A percentile compares a stretch with the other conserved stretches of the same genome.
These are phyloP conservation scores for Chrysoporthe cubensis DNA, from an alignment of 2,329 filamentous ascomycete species.

Conservation along the genomic window DNA sequence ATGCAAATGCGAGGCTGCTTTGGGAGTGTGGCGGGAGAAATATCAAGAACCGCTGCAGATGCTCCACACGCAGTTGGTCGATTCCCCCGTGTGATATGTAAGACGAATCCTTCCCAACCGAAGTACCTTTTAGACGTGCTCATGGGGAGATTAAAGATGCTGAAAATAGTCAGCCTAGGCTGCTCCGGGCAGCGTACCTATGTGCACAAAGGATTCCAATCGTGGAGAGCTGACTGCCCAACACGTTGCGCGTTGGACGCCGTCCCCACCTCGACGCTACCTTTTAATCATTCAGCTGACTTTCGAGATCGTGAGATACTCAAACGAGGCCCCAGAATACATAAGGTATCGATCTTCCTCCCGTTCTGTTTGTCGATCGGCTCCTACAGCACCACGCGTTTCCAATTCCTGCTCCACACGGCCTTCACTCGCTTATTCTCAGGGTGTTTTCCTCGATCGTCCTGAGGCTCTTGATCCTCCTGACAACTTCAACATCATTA, in stretches of 20 bases:
- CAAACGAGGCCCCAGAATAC: neutral
- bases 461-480: neutral
- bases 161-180: conserved; percentile 2
- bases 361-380: neutral
- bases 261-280: neutral
- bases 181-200: neutral
- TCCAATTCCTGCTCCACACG: neutral
- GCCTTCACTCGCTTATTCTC: neutral
- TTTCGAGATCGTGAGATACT: neutral
- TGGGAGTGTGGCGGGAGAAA: neutral
- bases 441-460: neutral
- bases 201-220: neutral
- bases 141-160: neutral
- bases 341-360: neutral
- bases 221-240: neutral
- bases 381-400: neutral
- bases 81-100: neutral
- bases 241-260: neutral
- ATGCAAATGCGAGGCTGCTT: neutral
- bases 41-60: neutral
- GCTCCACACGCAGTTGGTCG: neutral
- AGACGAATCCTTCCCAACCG: conserved; percentile 9
- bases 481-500: neutral
- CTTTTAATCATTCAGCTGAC: neutral
- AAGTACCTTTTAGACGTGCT: neutral